Base-by-base conservation (phyloP, 176 grass and related monocot species). In the Zizania latifolia region DNA sequence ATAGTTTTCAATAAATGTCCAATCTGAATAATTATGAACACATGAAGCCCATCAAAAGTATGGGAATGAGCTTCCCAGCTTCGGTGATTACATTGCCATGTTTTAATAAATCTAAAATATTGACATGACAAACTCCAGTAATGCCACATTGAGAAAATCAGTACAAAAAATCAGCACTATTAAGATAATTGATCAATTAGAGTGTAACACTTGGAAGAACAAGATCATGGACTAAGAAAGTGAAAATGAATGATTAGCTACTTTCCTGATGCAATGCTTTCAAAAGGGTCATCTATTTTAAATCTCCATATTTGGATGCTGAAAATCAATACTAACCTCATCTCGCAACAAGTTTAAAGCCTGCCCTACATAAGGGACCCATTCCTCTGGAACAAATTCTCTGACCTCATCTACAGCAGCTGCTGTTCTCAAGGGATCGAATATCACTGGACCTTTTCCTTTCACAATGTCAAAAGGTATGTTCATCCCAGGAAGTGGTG, bases 391-490 rank as follows among this genome's bases (percentile, higher is more conserved):
- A 84, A 94, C 82, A 86, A 98, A 98, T 76, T 98, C 95, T 78
- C 61, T 92, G 55, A 98, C 91, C 89, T 94, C 85, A 64, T 88
- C 83, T 32, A 98, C 91, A 70, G 93, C 91, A 28, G 63, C 89
- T 65, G 86, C 82, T 83, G 95, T 98, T 70, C 75, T 84, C 70
- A 98, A 75, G 58, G 95, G 95, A 77, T 87, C 83, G 65, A 92
- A 94, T 76, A 98, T 98, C 38, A 98, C 85, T 54, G 95, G 95
- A 38, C 95, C 95, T 82, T 94, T 98, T 79, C 95, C 95, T 80
- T 98, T 98, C 27, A 98, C 91, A 81, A 98, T 94, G 86, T 98
- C 95, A 65, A 98, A 98, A 73, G 95, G 89, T 85, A 98, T 98
- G 72, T 93, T 94, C 95, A 98, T 98, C 67, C 95, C 95, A 76